Evolutionary conservation across 2,329 filamentous ascomycete species (phyloP).

Genomic region (Talaromyces sp.): DNA sequence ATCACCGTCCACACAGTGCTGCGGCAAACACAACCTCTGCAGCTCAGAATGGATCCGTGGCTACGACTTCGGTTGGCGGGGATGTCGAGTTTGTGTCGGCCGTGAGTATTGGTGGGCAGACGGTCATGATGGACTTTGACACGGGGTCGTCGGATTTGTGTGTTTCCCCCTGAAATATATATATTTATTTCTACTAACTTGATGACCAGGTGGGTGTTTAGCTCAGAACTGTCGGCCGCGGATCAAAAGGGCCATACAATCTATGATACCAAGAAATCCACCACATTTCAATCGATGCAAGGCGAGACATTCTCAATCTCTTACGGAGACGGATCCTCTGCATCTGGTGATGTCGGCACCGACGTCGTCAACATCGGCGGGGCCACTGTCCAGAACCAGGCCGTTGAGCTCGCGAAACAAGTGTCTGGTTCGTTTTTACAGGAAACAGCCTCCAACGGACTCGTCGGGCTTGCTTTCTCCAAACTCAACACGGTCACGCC

Average conservation of each 20-base stretch:
- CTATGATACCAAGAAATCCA: slow-evolving; percentile 51
- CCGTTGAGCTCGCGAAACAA: slow-evolving; percentile 60
- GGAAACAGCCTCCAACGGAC: slow-evolving; percentile 61
- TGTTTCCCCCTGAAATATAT: slow-evolving; percentile 4
- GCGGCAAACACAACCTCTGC: slow-evolving; percentile 7
- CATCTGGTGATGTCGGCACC: slow-evolving; percentile 59
- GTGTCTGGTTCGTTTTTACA: slow-evolving; percentile 56
- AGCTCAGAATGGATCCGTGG: slow-evolving; percentile 14
- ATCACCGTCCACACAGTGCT: slow-evolving; percentile 12
- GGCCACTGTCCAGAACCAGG: slow-evolving; percentile 55
- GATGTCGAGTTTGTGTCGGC: slow-evolving; percentile 67
- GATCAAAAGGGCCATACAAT: slow-evolving; percentile 49
- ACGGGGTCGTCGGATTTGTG: slow-evolving; percentile 69
- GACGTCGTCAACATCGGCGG: slow-evolving; percentile 65
- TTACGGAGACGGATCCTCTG: slow-evolving; percentile 65
- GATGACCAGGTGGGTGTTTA: slow-evolving; percentile 61
- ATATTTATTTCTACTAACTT: neutral
- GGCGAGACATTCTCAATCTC: slow-evolving; percentile 56
- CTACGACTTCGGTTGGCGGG: slow-evolving; percentile 57
- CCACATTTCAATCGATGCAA: slow-evolving; percentile 44
- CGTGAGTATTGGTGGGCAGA: slow-evolving; percentile 65
- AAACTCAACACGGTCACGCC: slow-evolving; percentile 62
- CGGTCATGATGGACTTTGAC: slow-evolving; percentile 66
- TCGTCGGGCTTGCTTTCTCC: slow-evolving; percentile 64
- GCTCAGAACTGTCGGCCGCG: slow-evolving; percentile 48